Conservation (phyloP, 2,329 filamentous ascomycete species). For the Fusarium sp. region DNA sequence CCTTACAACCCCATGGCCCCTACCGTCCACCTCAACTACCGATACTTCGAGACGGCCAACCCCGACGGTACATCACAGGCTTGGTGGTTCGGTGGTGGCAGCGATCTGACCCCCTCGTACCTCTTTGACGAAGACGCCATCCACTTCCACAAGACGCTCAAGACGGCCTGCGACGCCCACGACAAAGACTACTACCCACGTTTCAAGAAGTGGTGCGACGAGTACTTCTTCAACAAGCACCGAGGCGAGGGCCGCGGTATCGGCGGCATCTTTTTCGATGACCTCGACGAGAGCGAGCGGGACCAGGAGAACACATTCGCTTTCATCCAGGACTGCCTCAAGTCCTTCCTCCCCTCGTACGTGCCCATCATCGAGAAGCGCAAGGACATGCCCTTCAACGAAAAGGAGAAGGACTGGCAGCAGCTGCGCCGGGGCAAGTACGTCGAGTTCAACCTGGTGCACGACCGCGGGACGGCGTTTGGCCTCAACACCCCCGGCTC, state of each 20-base stretch:
- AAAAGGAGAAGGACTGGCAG: slow-evolving; percentile 94
- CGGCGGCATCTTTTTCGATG: slow-evolving; percentile 98
- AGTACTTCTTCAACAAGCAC: slow-evolving; percentile 97
- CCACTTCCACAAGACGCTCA: slow-evolving; percentile 95
- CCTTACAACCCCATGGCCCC: slow-evolving; percentile 96
- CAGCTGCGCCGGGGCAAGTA: slow-evolving; percentile 94
- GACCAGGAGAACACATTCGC: slow-evolving; percentile 91
- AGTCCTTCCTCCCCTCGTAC: slow-evolving; percentile 91
- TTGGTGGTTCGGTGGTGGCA: slow-evolving; percentile 99
- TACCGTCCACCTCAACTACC: slow-evolving; percentile 97
- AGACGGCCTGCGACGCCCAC: slow-evolving; percentile 92
- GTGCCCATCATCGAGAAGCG: slow-evolving; percentile 87
- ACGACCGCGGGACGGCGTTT: slow-evolving; percentile 95
- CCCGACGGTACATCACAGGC: slow-evolving; percentile 83
- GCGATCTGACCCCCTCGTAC: slow-evolving; percentile 92
- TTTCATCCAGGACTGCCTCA: slow-evolving; percentile 87
- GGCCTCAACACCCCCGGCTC: slow-evolving; percentile 93
- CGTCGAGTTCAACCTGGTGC: slow-evolving; percentile 98
- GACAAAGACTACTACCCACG: slow-evolving; percentile 91
- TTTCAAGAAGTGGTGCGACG: slow-evolving; percentile 99
- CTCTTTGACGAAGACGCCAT: slow-evolving; percentile 97
- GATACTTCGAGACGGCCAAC: slow-evolving; percentile 97
- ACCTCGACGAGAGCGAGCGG: slow-evolving; percentile 87
- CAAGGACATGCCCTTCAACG: slow-evolving; percentile 92
- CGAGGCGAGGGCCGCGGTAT: slow-evolving; percentile 87